Conservation (phyloP, 352 stramenopile genomes). For the Lagenidium giganteum region DNA sequence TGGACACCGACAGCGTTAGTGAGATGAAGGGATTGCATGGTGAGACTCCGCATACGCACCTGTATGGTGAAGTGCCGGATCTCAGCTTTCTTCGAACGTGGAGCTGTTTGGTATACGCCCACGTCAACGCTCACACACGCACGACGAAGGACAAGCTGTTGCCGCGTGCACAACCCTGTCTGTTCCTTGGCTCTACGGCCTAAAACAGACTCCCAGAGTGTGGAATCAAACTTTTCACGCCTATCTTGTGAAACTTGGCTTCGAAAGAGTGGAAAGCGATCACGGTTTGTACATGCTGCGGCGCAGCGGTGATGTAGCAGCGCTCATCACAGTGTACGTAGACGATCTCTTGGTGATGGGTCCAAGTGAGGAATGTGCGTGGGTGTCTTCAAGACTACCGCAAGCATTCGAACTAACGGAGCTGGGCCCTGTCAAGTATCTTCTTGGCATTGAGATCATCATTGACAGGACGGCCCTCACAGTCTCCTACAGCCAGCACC, state of each 20-base stretch:
- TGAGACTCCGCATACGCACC: constrained; percentile 7
- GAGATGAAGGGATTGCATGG: too few species aligned
- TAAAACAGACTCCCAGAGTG: constrained; percentile 1
- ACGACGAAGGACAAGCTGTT: too few species aligned
- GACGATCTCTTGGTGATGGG: constrained; percentile 4
- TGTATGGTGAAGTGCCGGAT: constrained; percentile 4
- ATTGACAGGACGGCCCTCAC: too few species aligned
- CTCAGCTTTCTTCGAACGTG: constrained; percentile 8
- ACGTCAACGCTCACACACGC: too few species aligned
- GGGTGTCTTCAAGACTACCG: background rate
- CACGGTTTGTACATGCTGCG: constrained; percentile 1
- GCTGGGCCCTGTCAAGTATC: constrained; percentile 1
- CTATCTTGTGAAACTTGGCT: background rate
- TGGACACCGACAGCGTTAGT: constrained; percentile 13
- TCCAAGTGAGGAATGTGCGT: background rate
- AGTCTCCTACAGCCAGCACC: too few species aligned
- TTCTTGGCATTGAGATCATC: constrained; percentile 2
- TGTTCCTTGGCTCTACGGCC: constrained; percentile 7
- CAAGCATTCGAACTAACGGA: background rate
- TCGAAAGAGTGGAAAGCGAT: background rate
- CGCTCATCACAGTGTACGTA: constrained; percentile 3
- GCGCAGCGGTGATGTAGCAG: background rate
- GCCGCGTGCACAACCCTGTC: too few species aligned
- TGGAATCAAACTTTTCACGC: constrained; percentile 4
- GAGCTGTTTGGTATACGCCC: constrained; percentile 13